phyloP scores from a whole-genome alignment of 163 green algal species.

The Botryococcus braunii region DNA sequence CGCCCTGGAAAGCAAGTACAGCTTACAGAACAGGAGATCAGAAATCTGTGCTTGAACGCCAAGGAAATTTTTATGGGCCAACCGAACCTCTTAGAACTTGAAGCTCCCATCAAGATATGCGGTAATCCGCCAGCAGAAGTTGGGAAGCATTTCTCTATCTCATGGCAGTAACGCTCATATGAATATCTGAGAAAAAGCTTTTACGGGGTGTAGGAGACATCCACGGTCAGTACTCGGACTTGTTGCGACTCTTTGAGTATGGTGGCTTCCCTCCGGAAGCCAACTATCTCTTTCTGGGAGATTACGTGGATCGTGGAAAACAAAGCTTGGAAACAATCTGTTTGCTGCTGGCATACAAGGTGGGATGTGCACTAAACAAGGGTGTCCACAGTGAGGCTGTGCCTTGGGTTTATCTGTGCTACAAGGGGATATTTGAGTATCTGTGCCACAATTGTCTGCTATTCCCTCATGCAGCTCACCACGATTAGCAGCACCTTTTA shows the following conservation, averaged over 20 bases:
- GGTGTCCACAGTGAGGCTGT: no score
- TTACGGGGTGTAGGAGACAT: slow-evolving; percentile 95
- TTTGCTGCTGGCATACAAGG: slow-evolving; percentile 97
- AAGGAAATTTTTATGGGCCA: slow-evolving; percentile 97
- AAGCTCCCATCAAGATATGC: slow-evolving; percentile 98
- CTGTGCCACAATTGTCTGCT: no score
- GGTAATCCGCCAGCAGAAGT: slow-evolving; percentile 45
- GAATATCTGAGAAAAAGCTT: no score
- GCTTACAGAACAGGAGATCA: slow-evolving; percentile 89
- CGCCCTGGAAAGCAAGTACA: slow-evolving; percentile 89
- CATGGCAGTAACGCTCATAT: no score
- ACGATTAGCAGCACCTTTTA: no score
- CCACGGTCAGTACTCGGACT: slow-evolving; percentile 96
- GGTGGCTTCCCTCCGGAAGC: slow-evolving; percentile 96
- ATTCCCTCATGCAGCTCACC: no score
- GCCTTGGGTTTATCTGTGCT: no score
- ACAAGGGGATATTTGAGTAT: no score
- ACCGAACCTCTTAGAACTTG: slow-evolving; percentile 93
- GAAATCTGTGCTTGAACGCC: slow-evolving; percentile 84
- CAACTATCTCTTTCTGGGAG: slow-evolving; percentile 98
- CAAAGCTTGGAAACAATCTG: slow-evolving; percentile 98
- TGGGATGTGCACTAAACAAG: no score
- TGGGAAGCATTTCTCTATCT: no score
- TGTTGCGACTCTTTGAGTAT: slow-evolving; percentile 98
- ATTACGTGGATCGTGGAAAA: slow-evolving; percentile 99